Base-by-base conservation (phyloP, 2,329 filamentous ascomycete species). In the Metarhizium rileyi region DNA sequence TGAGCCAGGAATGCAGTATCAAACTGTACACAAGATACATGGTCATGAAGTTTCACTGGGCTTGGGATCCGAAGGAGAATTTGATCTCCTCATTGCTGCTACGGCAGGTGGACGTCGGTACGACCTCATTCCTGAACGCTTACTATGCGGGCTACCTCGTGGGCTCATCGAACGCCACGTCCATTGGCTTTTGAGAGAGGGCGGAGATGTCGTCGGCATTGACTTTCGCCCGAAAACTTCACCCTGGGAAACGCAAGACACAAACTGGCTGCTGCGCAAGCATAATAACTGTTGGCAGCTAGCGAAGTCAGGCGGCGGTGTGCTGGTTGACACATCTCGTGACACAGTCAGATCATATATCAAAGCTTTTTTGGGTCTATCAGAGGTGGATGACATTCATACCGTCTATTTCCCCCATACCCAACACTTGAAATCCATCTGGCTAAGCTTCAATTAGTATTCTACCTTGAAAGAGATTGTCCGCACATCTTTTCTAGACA, bases 391-490 rank as follows among this genome's bases (percentile, higher is more conserved):
- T 22, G 7, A 41, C 12, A 42, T 55, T 2, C 50, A 51, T 16
- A 2, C 53, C 8, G 33, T 43, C 22, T 50, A 51, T 22, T 5
- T 41, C 8, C 16, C 38, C 5, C 3, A 4, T 4, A 18, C 25
- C 2, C 5, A n/a, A 10, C 5, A 7, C 41, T n/a, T 76, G 2
- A 68, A 0, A 61, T 76, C 2, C 63, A 71, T 2, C 51, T 82
- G 0, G 74, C 76, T 0, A 63, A 71, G 2, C 58, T 78, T 0
- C 66, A 70, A 4, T 60, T 81, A 0, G 64, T 66, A 0, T 83
- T 83, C 50, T 57, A 51, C 7, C 48, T 77, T 1, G 53, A 55
- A 1, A 14, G 50, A 2, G 58, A 61, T 0, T 54, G 57, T 0
- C 46, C 54, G 0, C 40, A 41, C 0, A 52, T 81, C 2, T 48